Base-by-base conservation (phyloP, 495 filamentous ascomycete genomes). In the Tuber microsphaerosporum region DNA sequence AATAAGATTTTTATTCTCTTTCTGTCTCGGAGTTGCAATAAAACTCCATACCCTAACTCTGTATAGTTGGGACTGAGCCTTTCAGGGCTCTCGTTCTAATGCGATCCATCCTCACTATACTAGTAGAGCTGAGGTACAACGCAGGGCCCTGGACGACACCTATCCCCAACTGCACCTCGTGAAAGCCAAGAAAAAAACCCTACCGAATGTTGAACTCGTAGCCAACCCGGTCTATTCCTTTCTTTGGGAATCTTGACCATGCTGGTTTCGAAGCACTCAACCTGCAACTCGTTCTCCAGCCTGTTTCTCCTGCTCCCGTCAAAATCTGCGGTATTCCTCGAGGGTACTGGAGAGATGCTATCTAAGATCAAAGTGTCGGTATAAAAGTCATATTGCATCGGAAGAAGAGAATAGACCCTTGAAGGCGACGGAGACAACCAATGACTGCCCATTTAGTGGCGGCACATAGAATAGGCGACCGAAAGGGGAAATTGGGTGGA, bases 291-390 rank as follows among this genome's bases (percentile, higher is more conserved):
- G 43, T 78, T 82, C 61, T 81, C 81, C 43, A 80, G 45, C 71
- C 81, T 77, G 71, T 79, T 82, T 31, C 81, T 73, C 34, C 77
- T 48, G 37, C 72, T 80, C 1, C 81, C 78, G 14, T 77, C 81
- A 43, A 82, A 82, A 82, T 31, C 81, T 81, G 39, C 81, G 73
- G 39, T 82, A 82, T 44, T 82, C 81, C 69, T 82, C 77, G 19
- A 82, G 80, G 5, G 77, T 79, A 22, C 80, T 82, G 37, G 77
- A 75, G 31, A 82, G 76, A 39, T 78, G 75, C 81, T 70, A 77
- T 20, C 75, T 75, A 22, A 22, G 69, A 22, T 39, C 41, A 68
- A 16, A 61, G 73, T 17, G 16, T 0, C 12, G 31, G n/a, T 56
- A 5, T 12, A 17, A 17, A 37, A 37, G 2, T 37, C 5, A 73